Base-by-base conservation (phyloP, 495 filamentous ascomycete species). In the Xanthoparmelia taractica region DNA sequence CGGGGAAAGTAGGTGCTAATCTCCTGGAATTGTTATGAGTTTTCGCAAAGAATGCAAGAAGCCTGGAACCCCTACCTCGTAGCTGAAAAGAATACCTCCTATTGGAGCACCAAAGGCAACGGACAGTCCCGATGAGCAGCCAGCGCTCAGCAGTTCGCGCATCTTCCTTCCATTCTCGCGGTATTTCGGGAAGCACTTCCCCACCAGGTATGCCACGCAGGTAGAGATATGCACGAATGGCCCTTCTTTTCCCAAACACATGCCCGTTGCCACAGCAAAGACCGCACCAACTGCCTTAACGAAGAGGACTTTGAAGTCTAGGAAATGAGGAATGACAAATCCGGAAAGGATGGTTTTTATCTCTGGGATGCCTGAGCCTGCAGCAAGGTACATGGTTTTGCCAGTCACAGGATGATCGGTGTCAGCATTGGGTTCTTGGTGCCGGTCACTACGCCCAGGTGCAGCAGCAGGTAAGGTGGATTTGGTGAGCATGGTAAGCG, bases 81-180 rank as follows among this genome's bases (percentile, higher is more conserved):
- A 84, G 57, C 75, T 77, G 69, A 85, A 85, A 5, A 85, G 70
- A 7, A 84, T 81, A 33, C 81, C 80, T 8, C 82, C 82, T 40
- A 84, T 82, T 2, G 82, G 82, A n/a, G 81, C 82, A 15, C 82
- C 81, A 65, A 84, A 84, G 11, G 82, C 81, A n/a, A 83, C 81
- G 27, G 77, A 79, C 31, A 84, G 70, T 20, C 80, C 82, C 5
- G 81, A 71, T 2, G 82, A 81, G 63, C 80, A 83, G 33, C 79
- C 79, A 27, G 81, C 79, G 33, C 78, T 79, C 4, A 84, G 73
- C 63, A 84, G 73, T 70, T 84, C 80, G 38, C 82, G 71, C 71
- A 83, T 70, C 60, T 80, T 80, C 37, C 79, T 71, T 2, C 76
- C 75, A 65, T 84, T 84, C 8, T 82, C 73, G 25, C 73, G 68